Evolutionary conservation across 345 rosid species (phyloP).

Genomic region (Eucalyptus sp.): DNA sequence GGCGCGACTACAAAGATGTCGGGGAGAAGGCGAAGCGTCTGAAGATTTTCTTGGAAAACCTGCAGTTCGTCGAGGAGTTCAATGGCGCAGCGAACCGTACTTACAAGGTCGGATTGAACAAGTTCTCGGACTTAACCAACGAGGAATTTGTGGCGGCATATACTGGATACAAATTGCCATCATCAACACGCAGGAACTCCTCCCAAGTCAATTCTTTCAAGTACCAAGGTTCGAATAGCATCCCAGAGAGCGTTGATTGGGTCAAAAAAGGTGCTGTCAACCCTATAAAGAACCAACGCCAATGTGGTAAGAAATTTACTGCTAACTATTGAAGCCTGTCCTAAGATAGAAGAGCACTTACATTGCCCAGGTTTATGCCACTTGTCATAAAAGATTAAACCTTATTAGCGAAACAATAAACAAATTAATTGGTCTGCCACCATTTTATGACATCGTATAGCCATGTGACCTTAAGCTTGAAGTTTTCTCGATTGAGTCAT

Average conservation of each 20-base stretch:
- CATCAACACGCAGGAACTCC: background rate
- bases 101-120: slow-evolving; percentile 22
- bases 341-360: background rate
- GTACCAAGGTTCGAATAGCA: background rate
- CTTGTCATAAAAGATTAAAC: background rate
- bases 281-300: background rate
- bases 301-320: background rate
- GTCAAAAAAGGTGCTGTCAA: background rate
- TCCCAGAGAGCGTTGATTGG: background rate
- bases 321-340: background rate
- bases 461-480: background rate
- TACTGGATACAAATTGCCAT: background rate
- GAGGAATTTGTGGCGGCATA: slow-evolving; percentile 6
- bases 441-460: background rate
- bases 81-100: slow-evolving; percentile 1
- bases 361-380: background rate
- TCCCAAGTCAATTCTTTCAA: background rate
- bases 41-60: slow-evolving; percentile 15
- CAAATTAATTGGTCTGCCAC: background rate
- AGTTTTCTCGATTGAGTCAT: background rate
- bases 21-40: slow-evolving; percentile 15
- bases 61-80: slow-evolving; percentile 13
- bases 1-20: background rate
- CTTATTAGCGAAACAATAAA: background rate
- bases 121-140: slow-evolving; percentile 18